These are phyloP conservation scores for Metschnikowia hibisci DNA, from an alignment of 805 yeast species.

Conservation along the genomic window DNA sequence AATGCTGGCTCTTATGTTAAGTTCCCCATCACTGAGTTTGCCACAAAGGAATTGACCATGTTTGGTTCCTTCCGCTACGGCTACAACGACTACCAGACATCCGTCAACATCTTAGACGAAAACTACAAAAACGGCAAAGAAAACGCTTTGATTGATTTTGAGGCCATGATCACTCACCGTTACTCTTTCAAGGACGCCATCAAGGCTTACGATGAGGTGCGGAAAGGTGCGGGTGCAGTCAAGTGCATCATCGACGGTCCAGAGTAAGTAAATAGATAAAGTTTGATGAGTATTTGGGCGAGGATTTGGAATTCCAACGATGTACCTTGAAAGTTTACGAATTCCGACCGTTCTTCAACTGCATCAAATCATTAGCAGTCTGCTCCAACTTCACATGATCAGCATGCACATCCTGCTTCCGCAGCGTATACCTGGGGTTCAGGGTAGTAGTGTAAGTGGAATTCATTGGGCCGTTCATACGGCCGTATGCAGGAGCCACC, in stretches of 20 bases:
- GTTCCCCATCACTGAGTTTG: slow-evolving; percentile 71
- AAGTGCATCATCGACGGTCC: slow-evolving; percentile 86
- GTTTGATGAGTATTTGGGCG: background rate
- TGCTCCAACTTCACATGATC: slow-evolving; percentile 4
- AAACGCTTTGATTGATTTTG: slow-evolving; percentile 53
- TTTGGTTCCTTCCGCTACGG: slow-evolving; percentile 81
- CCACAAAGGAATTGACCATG: slow-evolving; percentile 63
- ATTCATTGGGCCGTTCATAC: background rate
- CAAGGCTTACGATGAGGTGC: slow-evolving; percentile 70
- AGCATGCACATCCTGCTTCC: background rate
- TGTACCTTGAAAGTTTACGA: background rate
- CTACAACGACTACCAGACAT: slow-evolving; percentile 69
- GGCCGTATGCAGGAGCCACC: slow-evolving; percentile 1
- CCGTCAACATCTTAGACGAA: slow-evolving; percentile 61
- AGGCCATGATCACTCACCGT: slow-evolving; percentile 68
- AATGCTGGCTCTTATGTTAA: slow-evolving; percentile 67
- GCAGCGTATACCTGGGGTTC: background rate
- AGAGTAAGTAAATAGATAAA: slow-evolving; percentile 23
- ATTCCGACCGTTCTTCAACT: slow-evolving; percentile 7
- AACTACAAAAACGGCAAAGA: slow-evolving; percentile 45
- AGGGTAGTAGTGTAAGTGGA: background rate
- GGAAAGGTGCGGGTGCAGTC: slow-evolving; percentile 63
- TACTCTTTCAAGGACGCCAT: slow-evolving; percentile 68
- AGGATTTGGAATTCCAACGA: background rate
- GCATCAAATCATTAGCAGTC: slow-evolving; percentile 12